Conservation (phyloP, 176 grass and related monocot genomes). For the Coix lacrymajobi region DNA sequence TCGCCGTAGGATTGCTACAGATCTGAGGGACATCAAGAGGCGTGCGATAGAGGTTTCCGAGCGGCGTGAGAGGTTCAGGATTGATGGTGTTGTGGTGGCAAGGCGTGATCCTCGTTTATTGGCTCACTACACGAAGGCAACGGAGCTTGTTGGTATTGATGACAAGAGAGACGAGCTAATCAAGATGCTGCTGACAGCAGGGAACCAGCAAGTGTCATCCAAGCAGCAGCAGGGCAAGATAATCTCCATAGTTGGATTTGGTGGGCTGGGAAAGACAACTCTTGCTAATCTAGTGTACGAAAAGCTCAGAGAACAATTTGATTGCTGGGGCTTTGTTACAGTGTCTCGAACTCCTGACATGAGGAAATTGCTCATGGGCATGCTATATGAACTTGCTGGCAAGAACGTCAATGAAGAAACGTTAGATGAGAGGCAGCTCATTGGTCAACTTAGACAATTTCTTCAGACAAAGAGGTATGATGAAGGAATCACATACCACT, state of each 20-base stretch:
- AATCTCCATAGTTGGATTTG: background rate
- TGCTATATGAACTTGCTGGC: background rate
- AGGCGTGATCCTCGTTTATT: background rate
- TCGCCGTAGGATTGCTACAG: too few relatives aligned
- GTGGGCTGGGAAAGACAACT: background rate
- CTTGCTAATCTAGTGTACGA: background rate
- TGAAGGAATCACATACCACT: too few relatives aligned
- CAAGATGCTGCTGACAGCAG: background rate
- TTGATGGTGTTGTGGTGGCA: too few relatives aligned
- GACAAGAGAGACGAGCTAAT: background rate
- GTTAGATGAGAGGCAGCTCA: background rate
- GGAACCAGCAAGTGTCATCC: too few relatives aligned
- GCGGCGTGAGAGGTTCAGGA: too few relatives aligned
- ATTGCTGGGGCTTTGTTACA: background rate
- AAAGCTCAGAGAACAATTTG: background rate
- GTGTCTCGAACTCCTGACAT: background rate
- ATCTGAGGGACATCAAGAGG: background rate
- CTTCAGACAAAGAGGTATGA: background rate
- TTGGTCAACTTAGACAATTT: background rate
- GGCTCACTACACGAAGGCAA: background rate
- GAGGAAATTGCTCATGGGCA: background rate
- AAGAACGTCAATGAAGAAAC: accelerated
- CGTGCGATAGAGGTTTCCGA: too few relatives aligned
- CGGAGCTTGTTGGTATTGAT: background rate
- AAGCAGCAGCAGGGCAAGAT: background rate